Base-by-base conservation (phyloP, 2,329 filamentous ascomycete genomes). In the Fusarium decemcellulare region DNA sequence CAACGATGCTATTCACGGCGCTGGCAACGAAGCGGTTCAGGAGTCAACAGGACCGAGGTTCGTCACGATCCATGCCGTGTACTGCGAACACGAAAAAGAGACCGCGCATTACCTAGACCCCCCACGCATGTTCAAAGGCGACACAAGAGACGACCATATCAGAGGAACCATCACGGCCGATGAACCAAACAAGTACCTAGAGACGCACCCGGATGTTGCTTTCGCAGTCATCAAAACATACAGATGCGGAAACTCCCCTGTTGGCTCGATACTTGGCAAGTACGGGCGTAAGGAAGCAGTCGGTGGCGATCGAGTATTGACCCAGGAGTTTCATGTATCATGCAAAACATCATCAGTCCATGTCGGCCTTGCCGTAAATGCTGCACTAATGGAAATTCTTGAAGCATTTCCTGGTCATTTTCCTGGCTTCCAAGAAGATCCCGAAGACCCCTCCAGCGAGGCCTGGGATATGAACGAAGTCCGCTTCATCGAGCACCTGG, bases 61-160 rank as follows among this genome's bases (percentile, higher is more conserved):
- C 7, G 44, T 55, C 9, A 50, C n/a, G 6, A 8, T 65, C 8
- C 18, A 63, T 14, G 15, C 15, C 15, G 34, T 65, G 8, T 3
- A 4, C 2, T 29, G 11, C 4, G 8, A n/a, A 2, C 12, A 36
- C 18, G 16, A 18, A 8, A 12, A 12, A 1, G 6, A 5, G 3
- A 5, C 2, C 11, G 18, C 14, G 8, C 47, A n/a, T 23, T 65
- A 65, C 58, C 23, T 37, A 29, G 63, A 66, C 55, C 12, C 27
- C 2, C 63, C 63, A 11, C 46, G 39, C 5, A 50, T 63, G 40
- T 63, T 59, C 16, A 66, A 52, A 34, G 63, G 63, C 10, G 63
- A 66, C n/a, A 55, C 47, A 2, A 50, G 44, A 27, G 48, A 40
- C 1, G 23, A 27, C 2, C 37, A 15, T n/a, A 18, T 60, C 15